These are phyloP conservation scores for Parascedosporium putredinis DNA, from an alignment of 2,329 filamentous ascomycete genomes.

Conservation along the genomic window DNA sequence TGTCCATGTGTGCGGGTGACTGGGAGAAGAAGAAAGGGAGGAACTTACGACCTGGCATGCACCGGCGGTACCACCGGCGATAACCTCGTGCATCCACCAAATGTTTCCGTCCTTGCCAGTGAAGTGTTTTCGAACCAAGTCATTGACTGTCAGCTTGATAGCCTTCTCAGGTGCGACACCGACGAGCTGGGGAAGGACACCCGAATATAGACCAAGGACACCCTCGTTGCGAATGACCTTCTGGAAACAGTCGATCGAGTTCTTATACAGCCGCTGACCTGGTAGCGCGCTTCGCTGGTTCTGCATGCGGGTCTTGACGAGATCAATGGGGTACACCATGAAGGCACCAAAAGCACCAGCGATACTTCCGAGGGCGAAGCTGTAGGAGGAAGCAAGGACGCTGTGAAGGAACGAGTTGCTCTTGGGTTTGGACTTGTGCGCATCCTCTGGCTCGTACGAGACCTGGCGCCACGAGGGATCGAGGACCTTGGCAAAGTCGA, in stretches of 20 bases:
- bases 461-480: slow-evolving; percentile 81
- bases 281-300: slow-evolving; percentile 81
- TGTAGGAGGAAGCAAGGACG: slow-evolving; percentile 63
- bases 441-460: slow-evolving; percentile 33
- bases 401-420: slow-evolving; percentile 41
- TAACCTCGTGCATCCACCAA: slow-evolving; percentile 57
- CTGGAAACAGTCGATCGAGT: slow-evolving; percentile 87
- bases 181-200: slow-evolving; percentile 87
- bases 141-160: slow-evolving; percentile 98
- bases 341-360: slow-evolving; percentile 97
- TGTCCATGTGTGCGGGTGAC: no score
- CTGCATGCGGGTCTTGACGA: slow-evolving; percentile 97
- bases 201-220: slow-evolving; percentile 80
- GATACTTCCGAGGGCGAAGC: slow-evolving; percentile 79
- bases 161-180: slow-evolving; percentile 99
- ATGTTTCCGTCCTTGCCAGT: slow-evolving; percentile 69
- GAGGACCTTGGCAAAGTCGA: slow-evolving; percentile 88
- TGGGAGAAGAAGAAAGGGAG: not conserved
- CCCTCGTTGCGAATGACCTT: slow-evolving; percentile 94
- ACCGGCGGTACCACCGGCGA: slow-evolving; percentile 84
- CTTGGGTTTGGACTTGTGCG: slow-evolving; percentile 23
- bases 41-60: slow-evolving; percentile 85
- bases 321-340: slow-evolving; percentile 98
- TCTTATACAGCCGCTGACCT: slow-evolving; percentile 87
- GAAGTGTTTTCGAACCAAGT: slow-evolving; percentile 70